Evolutionary conservation across 208 protist genomes (phyloP).

Genomic region (Entamoeba moshkovskii): DNA sequence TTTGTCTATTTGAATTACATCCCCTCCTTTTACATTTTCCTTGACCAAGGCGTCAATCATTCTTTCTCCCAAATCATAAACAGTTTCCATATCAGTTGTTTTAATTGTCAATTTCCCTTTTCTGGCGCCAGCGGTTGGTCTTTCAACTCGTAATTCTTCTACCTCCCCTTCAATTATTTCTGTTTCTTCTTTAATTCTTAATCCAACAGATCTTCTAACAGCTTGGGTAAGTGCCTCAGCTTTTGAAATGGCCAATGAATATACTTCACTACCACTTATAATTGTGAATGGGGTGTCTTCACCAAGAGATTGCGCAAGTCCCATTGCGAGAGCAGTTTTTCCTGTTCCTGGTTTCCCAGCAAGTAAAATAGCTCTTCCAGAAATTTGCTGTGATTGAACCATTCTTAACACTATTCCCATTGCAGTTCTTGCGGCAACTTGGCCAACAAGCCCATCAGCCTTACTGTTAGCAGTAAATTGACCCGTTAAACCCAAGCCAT

Average conservation of each 20-base stretch:
- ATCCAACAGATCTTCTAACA: slow-evolving; percentile 88
- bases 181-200: slow-evolving; percentile 97
- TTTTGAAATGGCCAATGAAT: slow-evolving; percentile 98
- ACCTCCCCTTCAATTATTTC: slow-evolving; percentile 99
- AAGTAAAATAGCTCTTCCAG: slow-evolving; percentile 92
- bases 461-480: slow-evolving; percentile 68
- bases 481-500: slow-evolving; percentile 93
- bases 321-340: slow-evolving; percentile 98
- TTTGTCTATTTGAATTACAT: slow-evolving; percentile 99
- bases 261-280: slow-evolving; percentile 95
- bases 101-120: slow-evolving; percentile 96
- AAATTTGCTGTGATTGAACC: slow-evolving; percentile 94
- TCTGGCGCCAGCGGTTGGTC: slow-evolving; percentile 43
- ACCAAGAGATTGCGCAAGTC: slow-evolving; percentile 88
- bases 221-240: slow-evolving; percentile 99
- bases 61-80: slow-evolving; percentile 96
- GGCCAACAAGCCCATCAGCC: slow-evolving; percentile 90
- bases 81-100: slow-evolving; percentile 99
- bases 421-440: slow-evolving; percentile 66
- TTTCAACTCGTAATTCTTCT: slow-evolving; percentile 70
- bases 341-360: slow-evolving; percentile 72
- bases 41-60: slow-evolving; percentile 98
- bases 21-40: slow-evolving; percentile 88
- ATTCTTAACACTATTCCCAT: slow-evolving; percentile 71
- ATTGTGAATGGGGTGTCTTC: slow-evolving; percentile 92